Evolutionary conservation across 345 rosid species (phyloP).

Genomic region (Streptanthus diversifolius): DNA sequence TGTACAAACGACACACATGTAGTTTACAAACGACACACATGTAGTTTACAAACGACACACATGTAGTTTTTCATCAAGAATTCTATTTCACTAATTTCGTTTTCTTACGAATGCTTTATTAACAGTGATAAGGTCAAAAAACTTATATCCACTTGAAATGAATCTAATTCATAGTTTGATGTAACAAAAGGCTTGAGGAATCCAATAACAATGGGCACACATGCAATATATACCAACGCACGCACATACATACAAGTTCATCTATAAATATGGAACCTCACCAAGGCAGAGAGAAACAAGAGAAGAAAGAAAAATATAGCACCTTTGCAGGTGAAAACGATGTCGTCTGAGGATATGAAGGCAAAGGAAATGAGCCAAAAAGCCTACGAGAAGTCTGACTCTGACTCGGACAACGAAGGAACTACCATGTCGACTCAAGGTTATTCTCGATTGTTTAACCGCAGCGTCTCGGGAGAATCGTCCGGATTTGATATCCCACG

Average conservation of each 20-base stretch:
- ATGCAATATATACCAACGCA: background rate
- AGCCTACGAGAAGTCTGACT: background rate
- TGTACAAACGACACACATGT: conserved; percentile 21
- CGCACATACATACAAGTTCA: background rate
- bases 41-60: conserved; percentile 6
- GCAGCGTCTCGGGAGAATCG: background rate
- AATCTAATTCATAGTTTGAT: conserved; percentile 30
- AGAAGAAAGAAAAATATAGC: background rate
- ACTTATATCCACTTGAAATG: conserved; percentile 9
- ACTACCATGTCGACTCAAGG: background rate
- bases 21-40: conserved; percentile 14
- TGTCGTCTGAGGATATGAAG: background rate
- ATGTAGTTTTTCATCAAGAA: background rate
- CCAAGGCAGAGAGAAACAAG: background rate
- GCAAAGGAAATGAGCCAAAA: background rate
- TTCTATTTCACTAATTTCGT: background rate
- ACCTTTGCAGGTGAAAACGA: background rate
- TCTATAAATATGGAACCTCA: conserved; percentile 26
- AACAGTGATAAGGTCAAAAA: background rate
- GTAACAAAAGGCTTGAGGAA: conserved; percentile 24
- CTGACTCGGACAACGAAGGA: conserved; percentile 4
- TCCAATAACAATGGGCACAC: background rate
- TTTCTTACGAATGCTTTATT: background rate
- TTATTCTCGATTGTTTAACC: background rate
- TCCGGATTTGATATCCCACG: background rate